These are phyloP conservation scores for Boletus subcaerulescens DNA, from an alignment of 768 basidiomycete genomes.

Conservation along the genomic window DNA sequence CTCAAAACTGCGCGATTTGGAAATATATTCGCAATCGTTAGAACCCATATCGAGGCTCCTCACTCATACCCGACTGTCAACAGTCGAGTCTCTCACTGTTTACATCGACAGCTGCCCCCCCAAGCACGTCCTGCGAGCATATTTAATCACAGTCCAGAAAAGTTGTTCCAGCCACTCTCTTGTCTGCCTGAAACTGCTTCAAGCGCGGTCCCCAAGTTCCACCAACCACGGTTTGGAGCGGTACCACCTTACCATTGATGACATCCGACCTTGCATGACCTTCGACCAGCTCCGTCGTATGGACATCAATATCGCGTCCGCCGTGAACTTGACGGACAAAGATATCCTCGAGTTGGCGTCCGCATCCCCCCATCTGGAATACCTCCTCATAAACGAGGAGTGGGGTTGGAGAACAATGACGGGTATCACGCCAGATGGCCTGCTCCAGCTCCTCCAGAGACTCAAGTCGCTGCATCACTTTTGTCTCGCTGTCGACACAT, in stretches of 20 bases:
- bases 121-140: background rate
- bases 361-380: background rate
- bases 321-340: background rate
- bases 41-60: background rate
- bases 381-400: slow-evolving; percentile 5
- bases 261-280: background rate
- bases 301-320: background rate
- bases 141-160: background rate
- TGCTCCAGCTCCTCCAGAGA: background rate
- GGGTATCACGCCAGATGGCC: slow-evolving; percentile 1
- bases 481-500: slow-evolving; percentile 3
- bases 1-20: background rate
- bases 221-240: background rate
- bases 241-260: background rate
- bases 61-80: background rate
- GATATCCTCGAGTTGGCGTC: background rate
- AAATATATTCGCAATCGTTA: slow-evolving; percentile 2
- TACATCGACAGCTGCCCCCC: background rate
- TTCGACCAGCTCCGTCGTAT: slow-evolving; percentile 2
- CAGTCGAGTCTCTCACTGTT: background rate
- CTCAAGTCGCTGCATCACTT: background rate
- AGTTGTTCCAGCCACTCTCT: background rate
- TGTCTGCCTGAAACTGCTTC: background rate
- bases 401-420: slow-evolving; percentile 1
- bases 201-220: background rate